phyloP scores from a whole-genome alignment of 2,329 filamentous ascomycete genomes.

The Verticillium isaacii region DNA sequence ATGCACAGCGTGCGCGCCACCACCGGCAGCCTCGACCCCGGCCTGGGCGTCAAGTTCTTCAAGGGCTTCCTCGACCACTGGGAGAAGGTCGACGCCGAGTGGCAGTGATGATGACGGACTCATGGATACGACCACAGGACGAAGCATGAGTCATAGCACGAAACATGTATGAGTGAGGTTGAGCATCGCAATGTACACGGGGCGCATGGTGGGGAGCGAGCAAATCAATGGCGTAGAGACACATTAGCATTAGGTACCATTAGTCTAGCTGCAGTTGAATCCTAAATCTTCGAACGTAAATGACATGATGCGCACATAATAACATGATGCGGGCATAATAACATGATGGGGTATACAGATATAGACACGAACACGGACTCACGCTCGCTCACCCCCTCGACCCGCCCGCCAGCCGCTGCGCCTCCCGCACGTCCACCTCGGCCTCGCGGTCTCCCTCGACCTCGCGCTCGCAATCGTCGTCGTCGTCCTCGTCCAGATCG shows the following conservation, averaged over 20 bases:
- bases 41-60: conserved; percentile 82
- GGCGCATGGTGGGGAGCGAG: no score
- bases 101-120: conserved; percentile 34
- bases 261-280: no score
- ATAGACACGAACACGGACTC: no score
- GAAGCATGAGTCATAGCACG: not conserved
- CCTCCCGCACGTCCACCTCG: not conserved
- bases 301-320: no score
- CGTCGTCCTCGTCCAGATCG: conserved; percentile 25
- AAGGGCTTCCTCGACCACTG: conserved; percentile 84
- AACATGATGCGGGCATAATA: no score
- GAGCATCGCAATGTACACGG: no score
- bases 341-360: no score
- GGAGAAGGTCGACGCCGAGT: conserved; percentile 80
- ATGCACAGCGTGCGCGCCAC: conserved; percentile 94
- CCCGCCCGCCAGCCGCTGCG: not conserved
- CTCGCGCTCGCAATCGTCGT: conserved; percentile 26
- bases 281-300: no score
- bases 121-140: not conserved
- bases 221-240: no score
- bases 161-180: no score
- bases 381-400: not conserved
- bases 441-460: conserved; percentile 11
- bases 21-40: conserved; percentile 79
- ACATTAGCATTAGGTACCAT: no score